Base-by-base conservation (phyloP, 2,329 filamentous ascomycete genomes). In the Boeremia exigua region DNA sequence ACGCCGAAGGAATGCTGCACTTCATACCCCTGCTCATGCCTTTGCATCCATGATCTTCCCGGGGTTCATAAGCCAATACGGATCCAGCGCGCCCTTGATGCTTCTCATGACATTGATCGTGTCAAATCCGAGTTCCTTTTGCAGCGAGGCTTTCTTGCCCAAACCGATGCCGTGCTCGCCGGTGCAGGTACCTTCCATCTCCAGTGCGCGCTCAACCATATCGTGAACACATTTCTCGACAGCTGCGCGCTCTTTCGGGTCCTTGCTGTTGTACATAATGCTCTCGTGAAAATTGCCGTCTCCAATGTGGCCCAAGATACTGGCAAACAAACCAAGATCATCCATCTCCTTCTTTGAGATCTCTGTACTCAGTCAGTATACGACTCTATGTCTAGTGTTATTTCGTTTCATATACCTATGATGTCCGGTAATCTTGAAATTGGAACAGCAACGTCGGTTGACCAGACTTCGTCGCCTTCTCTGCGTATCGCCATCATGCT, bases 241-340 rank as follows among this genome's bases (percentile, higher is more conserved):
- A 63, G 89, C 90, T 37, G 83, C 87, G 52, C 84, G 84, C 76
- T 96, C 90, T 25, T 81, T 85, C 3, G 85, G 82, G 51, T 92
- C 81, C 23, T 81, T 82, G 25, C 84, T 84, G 75, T 95, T 86
- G 74, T 96, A 97, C 78, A 97, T 88, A 76, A 97, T 95, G 71
- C 89, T 91, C 72, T 93, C 88, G 74, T 97, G 93, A 79, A 97
- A 97, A 75, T 97, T 97, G 33, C 93, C 93, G 70, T 96, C 93
- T 11, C 93, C 93, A 53, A 97, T 89, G 70, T 97, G 93, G 3
- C 93, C 93, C 4, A 97, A 80, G 27, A 96, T 90, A 67, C 89
- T 92, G 1, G 92, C 91, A 72, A 96, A 96, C 1, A 96, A 78
- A 0, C 91, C 92, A 10, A 96, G 81, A 11, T 91, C 87, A 68